Evolutionary conservation across 2,329 filamentous ascomycete species (phyloP).

Genomic region (Trichoderma afroharzianum): DNA sequence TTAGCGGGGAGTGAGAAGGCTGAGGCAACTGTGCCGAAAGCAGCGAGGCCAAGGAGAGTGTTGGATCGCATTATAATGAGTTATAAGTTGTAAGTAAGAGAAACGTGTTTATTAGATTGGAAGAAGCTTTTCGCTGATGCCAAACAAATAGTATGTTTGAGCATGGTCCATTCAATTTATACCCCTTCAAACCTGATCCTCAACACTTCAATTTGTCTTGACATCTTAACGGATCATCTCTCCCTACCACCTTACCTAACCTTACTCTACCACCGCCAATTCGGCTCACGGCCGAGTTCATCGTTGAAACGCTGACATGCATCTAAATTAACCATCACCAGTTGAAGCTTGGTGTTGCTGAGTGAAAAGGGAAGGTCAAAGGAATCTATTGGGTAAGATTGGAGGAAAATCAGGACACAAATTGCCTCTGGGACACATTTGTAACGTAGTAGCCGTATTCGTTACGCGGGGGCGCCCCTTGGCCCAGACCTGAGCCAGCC

Average conservation of each 20-base stretch:
- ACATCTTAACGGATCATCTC: neutral
- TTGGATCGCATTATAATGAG: slow-evolving; percentile 11
- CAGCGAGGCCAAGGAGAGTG: slow-evolving; percentile 9
- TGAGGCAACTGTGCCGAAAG: slow-evolving; percentile 19
- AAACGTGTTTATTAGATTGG: neutral
- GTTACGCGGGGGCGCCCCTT: neutral
- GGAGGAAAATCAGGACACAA: neutral
- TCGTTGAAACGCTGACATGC: neutral
- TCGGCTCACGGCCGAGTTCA: neutral
- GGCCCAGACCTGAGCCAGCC: neutral
- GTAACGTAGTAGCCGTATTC: slow-evolving; percentile 1
- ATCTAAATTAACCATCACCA: neutral
- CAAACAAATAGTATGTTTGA: too few relatives aligned
- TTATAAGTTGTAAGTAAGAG: neutral
- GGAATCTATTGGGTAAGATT: neutral
- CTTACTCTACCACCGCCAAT: neutral
- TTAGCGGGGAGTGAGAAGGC: slow-evolving; percentile 18
- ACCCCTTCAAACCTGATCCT: neutral
- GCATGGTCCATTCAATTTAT: neutral
- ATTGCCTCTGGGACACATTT: neutral
- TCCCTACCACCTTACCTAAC: neutral
- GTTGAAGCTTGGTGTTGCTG: neutral
- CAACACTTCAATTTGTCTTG: neutral
- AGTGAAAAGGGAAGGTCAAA: slow-evolving; percentile 4
- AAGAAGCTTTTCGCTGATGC: neutral